Conservation (phyloP, 371 early-diverging fungal genomes). For the Lichtheimia corymbifera region DNA sequence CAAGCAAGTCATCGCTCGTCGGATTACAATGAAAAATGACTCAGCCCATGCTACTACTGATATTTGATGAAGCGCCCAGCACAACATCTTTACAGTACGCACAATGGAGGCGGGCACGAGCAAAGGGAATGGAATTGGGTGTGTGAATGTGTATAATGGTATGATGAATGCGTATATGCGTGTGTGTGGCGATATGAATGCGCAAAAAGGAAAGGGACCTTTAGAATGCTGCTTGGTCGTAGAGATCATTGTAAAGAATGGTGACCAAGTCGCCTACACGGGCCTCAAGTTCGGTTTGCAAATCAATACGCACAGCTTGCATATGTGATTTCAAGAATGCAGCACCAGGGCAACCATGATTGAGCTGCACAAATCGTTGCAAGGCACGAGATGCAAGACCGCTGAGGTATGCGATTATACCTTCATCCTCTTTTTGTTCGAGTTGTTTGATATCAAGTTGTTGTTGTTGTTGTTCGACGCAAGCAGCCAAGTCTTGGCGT, state of each 20-base stretch:
- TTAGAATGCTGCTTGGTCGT: slow-evolving; percentile 7
- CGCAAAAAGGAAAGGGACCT: neutral
- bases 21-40: no score
- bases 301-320: slow-evolving; percentile 2
- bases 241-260: slow-evolving; percentile 18
- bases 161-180: neutral
- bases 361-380: no score
- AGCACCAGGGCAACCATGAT: neutral
- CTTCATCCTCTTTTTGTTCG: neutral
- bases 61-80: no score
- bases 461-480: slow-evolving; percentile 1
- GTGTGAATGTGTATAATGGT: slow-evolving; percentile 1
- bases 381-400: neutral
- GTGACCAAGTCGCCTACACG: slow-evolving; percentile 18
- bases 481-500: slow-evolving; percentile 9
- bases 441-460: neutral
- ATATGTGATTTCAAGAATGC: slow-evolving; percentile 10
- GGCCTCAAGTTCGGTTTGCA: slow-evolving; percentile 13
- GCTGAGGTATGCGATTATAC: neutral
- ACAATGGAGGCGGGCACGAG: no score
- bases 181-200: neutral
- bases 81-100: no score
- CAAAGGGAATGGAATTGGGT: neutral
- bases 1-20: no score
- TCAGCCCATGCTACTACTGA: no score